Base-by-base conservation (phyloP, 805 yeast genomes). In the Peterozyma toletana region DNA sequence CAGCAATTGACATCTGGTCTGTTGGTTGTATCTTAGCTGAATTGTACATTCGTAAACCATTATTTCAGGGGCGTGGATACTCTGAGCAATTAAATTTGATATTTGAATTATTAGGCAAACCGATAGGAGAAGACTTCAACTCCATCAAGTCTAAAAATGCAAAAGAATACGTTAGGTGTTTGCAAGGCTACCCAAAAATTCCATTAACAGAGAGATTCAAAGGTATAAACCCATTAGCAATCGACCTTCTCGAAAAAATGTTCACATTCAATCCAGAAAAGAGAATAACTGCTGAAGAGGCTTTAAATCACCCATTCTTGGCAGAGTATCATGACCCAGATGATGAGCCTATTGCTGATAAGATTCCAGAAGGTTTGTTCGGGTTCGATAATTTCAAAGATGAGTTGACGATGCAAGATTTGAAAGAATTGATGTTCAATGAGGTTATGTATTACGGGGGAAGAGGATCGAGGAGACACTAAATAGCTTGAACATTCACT, bases 231-330 rank as follows among this genome's bases (percentile, higher is more conserved):
- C 78, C 80, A 2, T 46, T 61, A 40, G 79, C 74, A 3, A 58
- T 77, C 37, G 90, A 84, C 57, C 65, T 86, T 40, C 60, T 86
- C 52, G 88, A 82, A 27, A 80, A 74, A 50, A 70, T 91, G 71
- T 72, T 91, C 38, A 76, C 85, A 1, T 90, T 91, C 60, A 87
- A 89, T 54, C 97, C 97, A 2, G 65, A 71, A 11, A 79, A 83
- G 54, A 71, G 98, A 55, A 83, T 90, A 48, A 78, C 90, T 1
- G 98, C 89, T 5, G 83, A 73, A 42, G 83, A 85, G 48, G 96
- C 97, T 0, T 71, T 91, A 39, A 65, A 73, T 50, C 98, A 91
- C 58, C 96, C 96, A 80, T 86, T 85, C 54, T 65, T 86, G 40
- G 66, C 68, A 41, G 63, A 75, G 16, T 85, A 83, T 55, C 86